These are phyloP conservation scores for Pichia manshurica DNA, from an alignment of 805 yeast species.

Conservation along the genomic window DNA sequence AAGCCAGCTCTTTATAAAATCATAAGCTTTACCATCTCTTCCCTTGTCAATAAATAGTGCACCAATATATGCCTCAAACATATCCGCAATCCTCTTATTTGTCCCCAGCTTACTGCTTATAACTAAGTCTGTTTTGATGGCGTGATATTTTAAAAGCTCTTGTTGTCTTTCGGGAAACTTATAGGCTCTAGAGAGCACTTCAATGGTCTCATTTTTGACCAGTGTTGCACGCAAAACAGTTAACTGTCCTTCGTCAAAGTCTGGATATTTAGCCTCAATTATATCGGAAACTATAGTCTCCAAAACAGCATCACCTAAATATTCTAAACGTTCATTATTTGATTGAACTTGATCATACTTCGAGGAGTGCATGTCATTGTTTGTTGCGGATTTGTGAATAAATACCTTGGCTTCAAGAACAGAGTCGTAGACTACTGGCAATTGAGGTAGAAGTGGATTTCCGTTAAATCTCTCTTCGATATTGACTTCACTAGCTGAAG, in stretches of 20 bases:
- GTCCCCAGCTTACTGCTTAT: slow-evolving; percentile 31
- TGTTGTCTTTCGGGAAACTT: slow-evolving; percentile 48
- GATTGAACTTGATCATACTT: slow-evolving; percentile 51
- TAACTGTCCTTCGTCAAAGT: slow-evolving; percentile 73
- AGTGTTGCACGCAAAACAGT: slow-evolving; percentile 64
- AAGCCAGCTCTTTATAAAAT: slow-evolving; percentile 54
- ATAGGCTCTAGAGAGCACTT: slow-evolving; percentile 64
- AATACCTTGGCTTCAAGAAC: slow-evolving; percentile 65
- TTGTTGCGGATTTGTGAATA: slow-evolving; percentile 69
- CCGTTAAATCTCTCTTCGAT: slow-evolving; percentile 15
- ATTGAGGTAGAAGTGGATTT: slow-evolving; percentile 38
- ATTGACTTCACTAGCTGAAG: slow-evolving; percentile 4
- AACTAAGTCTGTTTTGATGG: slow-evolving; percentile 8
- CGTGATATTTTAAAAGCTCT: slow-evolving; percentile 36
- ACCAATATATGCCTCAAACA: slow-evolving; percentile 91
- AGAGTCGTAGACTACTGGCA: slow-evolving; percentile 62
- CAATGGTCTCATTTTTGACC: slow-evolving; percentile 67
- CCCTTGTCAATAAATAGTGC: slow-evolving; percentile 58
- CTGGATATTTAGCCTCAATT: slow-evolving; percentile 59
- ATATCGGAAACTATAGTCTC: slow-evolving; percentile 67
- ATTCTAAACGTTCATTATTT: slow-evolving; percentile 86
- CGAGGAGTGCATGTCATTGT: slow-evolving; percentile 50
- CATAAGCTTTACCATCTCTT: slow-evolving; percentile 14
- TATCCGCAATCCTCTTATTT: slow-evolving; percentile 76
- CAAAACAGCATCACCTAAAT: slow-evolving; percentile 82